Evolutionary conservation across 1,284 basidiomycete genomes (phyloP).

Genomic region (Blastosporella zonata): DNA sequence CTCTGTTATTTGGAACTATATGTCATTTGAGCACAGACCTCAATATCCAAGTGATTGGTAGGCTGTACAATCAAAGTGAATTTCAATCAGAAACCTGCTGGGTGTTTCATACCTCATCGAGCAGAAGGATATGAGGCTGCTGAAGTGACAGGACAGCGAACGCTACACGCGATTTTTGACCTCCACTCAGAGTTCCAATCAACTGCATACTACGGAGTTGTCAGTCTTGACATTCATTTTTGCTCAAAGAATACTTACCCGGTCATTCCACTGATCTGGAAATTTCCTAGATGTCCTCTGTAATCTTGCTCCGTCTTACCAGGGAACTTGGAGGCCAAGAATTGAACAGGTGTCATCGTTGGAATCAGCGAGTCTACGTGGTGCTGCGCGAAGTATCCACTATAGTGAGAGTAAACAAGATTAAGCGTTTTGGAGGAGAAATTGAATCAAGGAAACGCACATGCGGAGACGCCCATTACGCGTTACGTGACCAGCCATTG

Average conservation of each 20-base stretch:
- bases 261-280: conserved; percentile 97
- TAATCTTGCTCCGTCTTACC: conserved; percentile 98
- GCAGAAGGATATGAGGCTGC: conserved; percentile 82
- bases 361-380: conserved; percentile 93
- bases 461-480: conserved; percentile 90
- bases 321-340: conserved; percentile 89
- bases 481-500: conserved; percentile 79
- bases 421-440: background rate
- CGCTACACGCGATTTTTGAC: conserved; percentile 96
- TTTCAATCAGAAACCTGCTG: conserved; percentile 6
- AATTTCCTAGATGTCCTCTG: conserved; percentile 91
- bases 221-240: conserved; percentile 2
- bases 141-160: conserved; percentile 91
- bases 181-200: conserved; percentile 88
- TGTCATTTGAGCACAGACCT: conserved; percentile 40
- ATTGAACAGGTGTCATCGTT: conserved; percentile 86
- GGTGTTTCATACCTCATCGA: conserved; percentile 72
- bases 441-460: conserved; percentile 38
- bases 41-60: conserved; percentile 97
- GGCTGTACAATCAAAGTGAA: conserved; percentile 49
- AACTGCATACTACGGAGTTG: conserved; percentile 57
- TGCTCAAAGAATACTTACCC: conserved; percentile 45
- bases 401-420: conserved; percentile 26
- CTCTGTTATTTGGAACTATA: background rate
- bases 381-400: conserved; percentile 95